Evolutionary conservation across 768 basidiomycete species (phyloP), one percentile per base, ranked within the genome.

Genomic region (Jaapia argillacea): DNA sequence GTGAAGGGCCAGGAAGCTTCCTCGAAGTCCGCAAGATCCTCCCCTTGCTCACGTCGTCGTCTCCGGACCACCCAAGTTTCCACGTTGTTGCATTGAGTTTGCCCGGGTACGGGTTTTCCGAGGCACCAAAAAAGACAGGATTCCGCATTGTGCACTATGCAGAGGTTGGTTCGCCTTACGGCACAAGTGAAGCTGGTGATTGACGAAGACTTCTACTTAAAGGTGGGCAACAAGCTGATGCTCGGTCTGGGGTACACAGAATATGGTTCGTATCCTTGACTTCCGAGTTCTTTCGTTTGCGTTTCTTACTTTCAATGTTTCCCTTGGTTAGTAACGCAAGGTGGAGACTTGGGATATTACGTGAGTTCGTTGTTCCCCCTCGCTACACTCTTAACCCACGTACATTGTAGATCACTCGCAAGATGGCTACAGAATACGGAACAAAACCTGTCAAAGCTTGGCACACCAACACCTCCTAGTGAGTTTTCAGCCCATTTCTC

Each of bases 41-140:
- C 1, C 71, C 74, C 6, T 51, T 74, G 1, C 55, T 80, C 45
- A 56, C 64, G 0, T 56, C 61, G 18, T 10, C 22, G 24, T 54
- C 58, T 1, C 40, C 56, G 4, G 51, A 61, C 2, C 62, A 69
- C 4, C 75, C 77, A 1, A 69, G 64, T 39, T 79, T 78, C 51
- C 73, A 78, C 47, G 72, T 79, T 16, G 72, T 79, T 0, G 67
- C 67, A 0, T 42, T 67, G 26, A 67, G 74, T 48, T 46, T 77
- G 13, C 75, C 75, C 12, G 72, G 74, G 0, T 78, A 58, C 51
- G 75, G 73, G 0, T 77, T 76, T 51, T 77, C 75, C 1, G 65
- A 72, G 28, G 71, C 68, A 1, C 67, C 73, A 2, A 68, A 53
- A 36, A 65, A 67, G 46, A 64, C 63, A 47, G 71, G 74, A 1